Base-by-base conservation (phyloP, 495 filamentous ascomycete genomes). In the Chaetomium cochliodes region DNA sequence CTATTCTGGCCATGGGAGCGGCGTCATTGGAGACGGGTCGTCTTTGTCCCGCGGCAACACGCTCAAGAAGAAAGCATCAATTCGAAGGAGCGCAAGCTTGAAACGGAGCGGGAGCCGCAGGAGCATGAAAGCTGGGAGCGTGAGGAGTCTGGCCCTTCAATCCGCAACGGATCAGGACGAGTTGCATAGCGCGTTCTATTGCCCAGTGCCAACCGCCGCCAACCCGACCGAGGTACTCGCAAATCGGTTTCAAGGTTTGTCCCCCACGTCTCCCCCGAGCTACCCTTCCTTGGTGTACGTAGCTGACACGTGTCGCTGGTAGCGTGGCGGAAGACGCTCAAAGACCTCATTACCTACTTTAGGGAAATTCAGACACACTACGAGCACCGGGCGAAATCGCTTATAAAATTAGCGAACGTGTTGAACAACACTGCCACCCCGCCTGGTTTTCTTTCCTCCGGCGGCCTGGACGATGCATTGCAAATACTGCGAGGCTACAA, bases 301-400 rank as follows among this genome's bases (percentile, higher is more conserved):
- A 28, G 13, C 69, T 68, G 46, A 74, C 66, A 41, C 22, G 23
- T 41, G 55, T 57, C 61, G 6, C 15, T 12, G 41, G 23, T 66
- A 97, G 94, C 91, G 58, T 98, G 94, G 94, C 85, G 94, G 44
- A 96, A 96, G 81, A 82, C 96, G 15, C 83, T 98, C 37, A 98
- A 98, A 75, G 93, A 97, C 69, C 81, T 97, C 46, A 97, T 97
- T 66, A 81, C 90, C 33, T 98, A 96, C 74, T 98, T 96, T 76
- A 87, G 92, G 67, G 94, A 98, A 77, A 85, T 98, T 23, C 92
- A 97, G 76, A 85, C 86, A 56, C 91, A 92, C 37, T 96, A 98
- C 76, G 94, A 98, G 69, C 84, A 88, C 52, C 88, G 90, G 57
- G 83, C 91, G 2, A 98, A 96, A 72, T 85, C 89, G 11, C 82